phyloP scores from a whole-genome alignment of 495 filamentous ascomycete genomes.

The Penicillium nucicola region DNA sequence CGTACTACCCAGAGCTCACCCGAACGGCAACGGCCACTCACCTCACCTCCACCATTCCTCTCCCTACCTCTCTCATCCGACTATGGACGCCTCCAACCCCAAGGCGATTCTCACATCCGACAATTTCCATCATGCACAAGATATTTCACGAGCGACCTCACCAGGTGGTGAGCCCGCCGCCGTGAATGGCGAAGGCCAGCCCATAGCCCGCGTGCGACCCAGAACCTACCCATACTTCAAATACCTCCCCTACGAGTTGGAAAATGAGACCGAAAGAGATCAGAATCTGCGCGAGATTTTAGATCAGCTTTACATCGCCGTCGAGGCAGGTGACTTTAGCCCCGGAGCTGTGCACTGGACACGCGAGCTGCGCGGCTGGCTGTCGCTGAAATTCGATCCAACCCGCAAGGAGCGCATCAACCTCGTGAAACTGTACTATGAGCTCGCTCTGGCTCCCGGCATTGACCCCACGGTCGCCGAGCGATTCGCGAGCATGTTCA shows the following conservation, averaged over 20 bases:
- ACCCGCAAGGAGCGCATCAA: slow-evolving; percentile 75
- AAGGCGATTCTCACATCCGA: slow-evolving; percentile 44
- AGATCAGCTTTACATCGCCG: slow-evolving; percentile 84
- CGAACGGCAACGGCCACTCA: slow-evolving; percentile 24
- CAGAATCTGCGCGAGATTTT: slow-evolving; percentile 78
- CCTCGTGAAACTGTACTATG: slow-evolving; percentile 89
- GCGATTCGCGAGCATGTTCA: slow-evolving; percentile 94
- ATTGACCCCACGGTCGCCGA: slow-evolving; percentile 79
- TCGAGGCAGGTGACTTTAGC: slow-evolving; percentile 89
- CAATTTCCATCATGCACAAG: slow-evolving; percentile 47
- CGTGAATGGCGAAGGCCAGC: slow-evolving; percentile 49
- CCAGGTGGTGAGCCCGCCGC: slow-evolving; percentile 60
- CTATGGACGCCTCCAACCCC: slow-evolving; percentile 38
- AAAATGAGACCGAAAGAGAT: slow-evolving; percentile 70
- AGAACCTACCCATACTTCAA: slow-evolving; percentile 90
- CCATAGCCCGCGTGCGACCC: slow-evolving; percentile 70
- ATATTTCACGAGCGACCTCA: slow-evolving; percentile 61
- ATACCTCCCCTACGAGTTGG: slow-evolving; percentile 82
- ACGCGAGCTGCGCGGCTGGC: slow-evolving; percentile 90
- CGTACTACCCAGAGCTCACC: slow-evolving; percentile 30
- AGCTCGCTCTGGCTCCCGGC: slow-evolving; percentile 86
- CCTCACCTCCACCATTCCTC: slow-evolving; percentile 17
- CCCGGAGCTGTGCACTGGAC: slow-evolving; percentile 97
- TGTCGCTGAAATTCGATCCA: slow-evolving; percentile 94
- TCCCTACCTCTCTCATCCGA: slow-evolving; percentile 15